A percentile compares a stretch with the other conserved stretches of the same genome.
phyloP scores from a whole-genome alignment of 2,329 filamentous ascomycete species.

The Ophiostoma sp. region DNA sequence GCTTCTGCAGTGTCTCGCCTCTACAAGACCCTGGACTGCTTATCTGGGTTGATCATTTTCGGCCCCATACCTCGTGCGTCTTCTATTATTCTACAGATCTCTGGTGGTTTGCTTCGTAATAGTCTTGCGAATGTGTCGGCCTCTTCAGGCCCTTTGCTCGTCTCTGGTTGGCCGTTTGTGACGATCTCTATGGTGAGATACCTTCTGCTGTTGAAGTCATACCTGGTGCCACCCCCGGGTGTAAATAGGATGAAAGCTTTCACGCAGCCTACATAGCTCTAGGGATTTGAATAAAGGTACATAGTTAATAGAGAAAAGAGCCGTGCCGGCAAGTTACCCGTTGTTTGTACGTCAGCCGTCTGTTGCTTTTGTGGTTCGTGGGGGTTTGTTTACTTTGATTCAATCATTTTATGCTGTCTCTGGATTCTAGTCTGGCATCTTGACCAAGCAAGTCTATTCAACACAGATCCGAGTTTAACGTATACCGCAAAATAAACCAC shows the following conservation, averaged over 20 bases:
- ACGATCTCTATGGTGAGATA: neutral
- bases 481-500: neutral
- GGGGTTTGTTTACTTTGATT: conserved; percentile 1
- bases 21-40: neutral
- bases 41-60: neutral
- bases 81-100: neutral
- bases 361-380: neutral
- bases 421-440: too few relatives aligned
- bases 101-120: neutral
- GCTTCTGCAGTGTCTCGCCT: neutral
- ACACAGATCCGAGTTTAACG: neutral
- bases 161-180: neutral
- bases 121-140: neutral
- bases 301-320: neutral
- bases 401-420: neutral
- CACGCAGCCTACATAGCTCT: neutral
- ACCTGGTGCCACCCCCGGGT: neutral
- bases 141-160: neutral
- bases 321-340: neutral
- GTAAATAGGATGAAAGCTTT: neutral
- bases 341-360: neutral
- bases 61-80: neutral
- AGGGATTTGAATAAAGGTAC: neutral
- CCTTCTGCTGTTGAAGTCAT: neutral
- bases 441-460: too few relatives aligned